phyloP scores from a whole-genome alignment of 1,284 basidiomycete species.

The Singerocomus rubriflavus region DNA sequence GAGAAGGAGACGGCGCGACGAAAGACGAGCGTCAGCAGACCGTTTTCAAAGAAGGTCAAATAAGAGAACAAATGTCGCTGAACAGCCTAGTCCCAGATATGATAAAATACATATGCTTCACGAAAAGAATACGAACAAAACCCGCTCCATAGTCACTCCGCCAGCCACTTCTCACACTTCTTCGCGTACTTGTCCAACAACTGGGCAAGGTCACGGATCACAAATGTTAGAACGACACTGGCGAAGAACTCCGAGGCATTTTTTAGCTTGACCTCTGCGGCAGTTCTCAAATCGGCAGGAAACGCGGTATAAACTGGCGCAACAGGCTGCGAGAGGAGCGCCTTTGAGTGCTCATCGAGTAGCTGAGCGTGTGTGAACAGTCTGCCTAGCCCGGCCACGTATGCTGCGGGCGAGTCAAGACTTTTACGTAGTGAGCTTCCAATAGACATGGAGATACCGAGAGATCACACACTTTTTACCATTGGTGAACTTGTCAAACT shows the following conservation, averaged over 20 bases:
- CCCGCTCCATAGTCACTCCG: conserved; percentile 48
- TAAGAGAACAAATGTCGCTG: conserved; percentile 29
- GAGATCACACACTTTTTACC: conserved; percentile 73
- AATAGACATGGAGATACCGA: conserved; percentile 7
- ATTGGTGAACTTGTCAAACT: conserved; percentile 88
- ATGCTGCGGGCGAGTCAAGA: conserved; percentile 83
- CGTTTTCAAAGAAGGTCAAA: conserved; percentile 20
- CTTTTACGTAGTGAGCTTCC: conserved; percentile 39
- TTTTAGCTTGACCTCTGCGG: conserved; percentile 74
- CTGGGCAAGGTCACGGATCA: conserved; percentile 80
- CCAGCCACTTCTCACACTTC: conserved; percentile 86
- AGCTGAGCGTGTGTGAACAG: conserved; percentile 77
- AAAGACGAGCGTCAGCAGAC: conserved; percentile 13
- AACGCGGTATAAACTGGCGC: conserved; percentile 73
- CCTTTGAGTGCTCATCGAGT: conserved; percentile 84
- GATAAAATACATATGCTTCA: conserved; percentile 39
- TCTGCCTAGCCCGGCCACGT: conserved; percentile 76
- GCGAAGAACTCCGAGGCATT: conserved; percentile 89
- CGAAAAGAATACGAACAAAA: conserved; percentile 27
- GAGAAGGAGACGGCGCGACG: conserved; percentile 11
- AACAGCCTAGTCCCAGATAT: conserved; percentile 37
- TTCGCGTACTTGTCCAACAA: conserved; percentile 91
- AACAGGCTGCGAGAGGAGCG: conserved; percentile 59
- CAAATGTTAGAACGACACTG: conserved; percentile 86
- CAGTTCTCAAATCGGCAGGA: conserved; percentile 56